These are phyloP conservation scores for Pachyrhizus erosus DNA, from an alignment of 306 rosid species.

Conservation along the genomic window DNA sequence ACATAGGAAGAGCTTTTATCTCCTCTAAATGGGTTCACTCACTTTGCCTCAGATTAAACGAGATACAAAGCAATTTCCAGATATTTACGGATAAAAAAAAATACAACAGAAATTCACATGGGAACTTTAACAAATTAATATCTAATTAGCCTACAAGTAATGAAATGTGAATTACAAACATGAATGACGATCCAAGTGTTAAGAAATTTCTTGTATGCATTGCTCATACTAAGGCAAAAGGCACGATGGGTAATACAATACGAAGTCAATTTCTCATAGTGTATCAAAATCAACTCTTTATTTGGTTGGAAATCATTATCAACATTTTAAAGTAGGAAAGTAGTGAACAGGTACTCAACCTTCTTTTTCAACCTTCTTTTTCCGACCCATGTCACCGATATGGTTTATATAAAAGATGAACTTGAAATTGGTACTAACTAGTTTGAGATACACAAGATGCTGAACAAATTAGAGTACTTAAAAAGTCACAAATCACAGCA, in stretches of 20 bases:
- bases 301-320: neutral
- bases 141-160: neutral
- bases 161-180: neutral
- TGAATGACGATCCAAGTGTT: neutral
- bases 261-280: neutral
- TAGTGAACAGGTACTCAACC: neutral
- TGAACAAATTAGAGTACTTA: constrained; percentile 17
- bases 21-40: neutral
- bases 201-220: neutral
- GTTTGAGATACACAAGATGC: constrained; percentile 26
- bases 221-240: neutral
- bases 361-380: neutral
- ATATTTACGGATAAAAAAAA: neutral
- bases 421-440: constrained; percentile 34
- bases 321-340: neutral
- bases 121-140: neutral
- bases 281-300: neutral
- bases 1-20: neutral
- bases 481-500: constrained; percentile 23
- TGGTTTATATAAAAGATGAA: constrained; percentile 26
- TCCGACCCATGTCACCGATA: constrained; percentile 13
- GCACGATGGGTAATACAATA: neutral
- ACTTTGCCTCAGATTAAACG: neutral
- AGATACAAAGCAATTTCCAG: neutral
- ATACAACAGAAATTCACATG: neutral